Evolutionary conservation across 805 yeast genomes (phyloP).

Genomic region (Wickerhamiella kazuoi): DNA sequence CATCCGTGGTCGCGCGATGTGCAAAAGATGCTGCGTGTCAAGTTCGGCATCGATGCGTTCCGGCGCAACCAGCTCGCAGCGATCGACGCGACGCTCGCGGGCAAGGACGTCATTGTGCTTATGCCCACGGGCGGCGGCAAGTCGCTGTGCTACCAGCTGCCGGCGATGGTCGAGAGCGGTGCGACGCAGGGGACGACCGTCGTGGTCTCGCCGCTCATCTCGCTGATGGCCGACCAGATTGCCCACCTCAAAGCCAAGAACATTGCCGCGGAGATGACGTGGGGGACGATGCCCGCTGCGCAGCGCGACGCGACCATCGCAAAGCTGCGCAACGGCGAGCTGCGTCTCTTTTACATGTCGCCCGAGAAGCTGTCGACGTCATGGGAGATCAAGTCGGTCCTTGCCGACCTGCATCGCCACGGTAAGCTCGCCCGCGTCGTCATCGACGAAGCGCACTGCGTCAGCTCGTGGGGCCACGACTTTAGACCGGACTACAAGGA

Average conservation of each 20-base stretch:
- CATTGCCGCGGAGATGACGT: constrained; percentile 75
- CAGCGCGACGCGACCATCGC: constrained; percentile 48
- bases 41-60: constrained; percentile 49
- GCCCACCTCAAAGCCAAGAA: constrained; percentile 50
- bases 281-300: constrained; percentile 48
- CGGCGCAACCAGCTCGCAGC: constrained; percentile 80
- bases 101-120: constrained; percentile 78
- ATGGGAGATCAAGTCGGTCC: constrained; percentile 43
- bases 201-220: constrained; percentile 85
- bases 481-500: constrained; percentile 90
- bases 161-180: constrained; percentile 69
- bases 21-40: constrained; percentile 32
- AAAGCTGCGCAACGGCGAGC: constrained; percentile 42
- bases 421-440: constrained; percentile 64
- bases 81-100: constrained; percentile 52
- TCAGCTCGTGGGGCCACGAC: constrained; percentile 97
- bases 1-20: constrained; percentile 57
- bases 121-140: constrained; percentile 99
- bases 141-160: constrained; percentile 86
- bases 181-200: constrained; percentile 67
- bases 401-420: constrained; percentile 37
- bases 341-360: constrained; percentile 69
- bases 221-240: constrained; percentile 96
- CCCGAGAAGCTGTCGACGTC: constrained; percentile 89
- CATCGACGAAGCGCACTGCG: constrained; percentile 96